These are phyloP conservation scores for Puccinia polysora DNA, from an alignment of 1,284 basidiomycete genomes.

Conservation along the genomic window DNA sequence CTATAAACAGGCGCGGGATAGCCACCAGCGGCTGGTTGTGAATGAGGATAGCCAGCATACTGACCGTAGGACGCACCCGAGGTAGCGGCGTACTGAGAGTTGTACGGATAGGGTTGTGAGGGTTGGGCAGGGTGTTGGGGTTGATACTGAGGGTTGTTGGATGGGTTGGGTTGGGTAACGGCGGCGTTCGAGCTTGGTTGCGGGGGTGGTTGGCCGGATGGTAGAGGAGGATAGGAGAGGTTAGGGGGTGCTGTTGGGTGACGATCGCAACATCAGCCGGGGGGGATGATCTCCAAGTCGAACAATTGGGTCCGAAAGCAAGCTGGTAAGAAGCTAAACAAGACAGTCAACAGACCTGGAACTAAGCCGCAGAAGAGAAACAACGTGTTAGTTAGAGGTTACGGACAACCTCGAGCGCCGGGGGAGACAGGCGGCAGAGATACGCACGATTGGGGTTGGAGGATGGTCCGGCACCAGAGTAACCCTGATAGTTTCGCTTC, in stretches of 20 bases:
- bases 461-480: conserved; percentile 24
- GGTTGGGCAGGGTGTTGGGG: conserved; percentile 4
- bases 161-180: conserved; percentile 2
- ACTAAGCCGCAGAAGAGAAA: no score
- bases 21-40: not conserved
- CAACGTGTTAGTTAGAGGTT: not conserved
- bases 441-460: conserved; percentile 36
- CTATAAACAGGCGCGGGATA: not conserved
- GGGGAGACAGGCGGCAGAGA: not conserved
- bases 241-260: conserved; percentile 9
- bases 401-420: not conserved
- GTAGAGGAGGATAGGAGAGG: conserved; percentile 37
- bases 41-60: conserved; percentile 8
- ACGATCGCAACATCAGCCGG: not conserved
- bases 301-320: not conserved
- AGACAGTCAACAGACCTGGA: no score
- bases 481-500: conserved; percentile 43
- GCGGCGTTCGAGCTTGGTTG: conserved; percentile 26
- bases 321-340: no score
- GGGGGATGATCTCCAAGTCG: not conserved
- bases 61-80: conserved; percentile 21
- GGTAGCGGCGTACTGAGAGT: conserved; percentile 1
- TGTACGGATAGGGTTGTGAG: conserved; percentile 34
- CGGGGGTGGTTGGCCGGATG: conserved; percentile 35
- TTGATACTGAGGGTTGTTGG: conserved; percentile 31